Percentiles rank a stretch among this genome's conserved stretches.
phyloP scores from a whole-genome alignment of 2,329 filamentous ascomycete species.

The Hymenoscyphus infarciens region DNA sequence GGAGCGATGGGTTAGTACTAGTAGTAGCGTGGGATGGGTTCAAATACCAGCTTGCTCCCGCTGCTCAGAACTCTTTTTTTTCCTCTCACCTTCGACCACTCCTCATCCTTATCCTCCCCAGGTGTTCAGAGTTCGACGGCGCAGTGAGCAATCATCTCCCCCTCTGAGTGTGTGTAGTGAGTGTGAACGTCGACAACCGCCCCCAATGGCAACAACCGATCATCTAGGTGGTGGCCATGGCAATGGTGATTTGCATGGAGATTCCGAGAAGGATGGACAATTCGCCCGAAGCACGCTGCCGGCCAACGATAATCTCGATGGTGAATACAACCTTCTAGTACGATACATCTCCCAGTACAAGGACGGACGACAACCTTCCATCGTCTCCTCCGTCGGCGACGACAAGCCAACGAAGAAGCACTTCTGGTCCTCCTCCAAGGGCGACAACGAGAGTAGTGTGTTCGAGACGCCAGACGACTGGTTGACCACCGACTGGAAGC shows the following conservation, averaged over 20 bases:
- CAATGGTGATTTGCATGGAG: not conserved
- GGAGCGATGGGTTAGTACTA: not conserved
- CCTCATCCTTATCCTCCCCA: not conserved
- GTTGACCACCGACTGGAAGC: conserved; percentile 64
- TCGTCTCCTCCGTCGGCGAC: conserved; percentile 41
- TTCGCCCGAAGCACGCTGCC: not conserved
- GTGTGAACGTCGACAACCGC: not conserved
- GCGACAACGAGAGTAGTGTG: conserved; percentile 34
- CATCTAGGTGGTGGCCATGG: not conserved
- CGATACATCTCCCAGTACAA: conserved; percentile 66
- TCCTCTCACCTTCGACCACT: not conserved
- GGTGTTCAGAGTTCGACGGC: conserved; percentile 1
- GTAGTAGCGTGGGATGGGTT: not conserved
- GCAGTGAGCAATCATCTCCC: conserved; percentile 7
- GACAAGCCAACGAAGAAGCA: conserved; percentile 46
- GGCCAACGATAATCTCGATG: conserved; percentile 36
- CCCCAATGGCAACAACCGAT: not conserved
- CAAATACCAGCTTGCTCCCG: not conserved
- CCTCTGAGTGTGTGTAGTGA: conserved; percentile 3
- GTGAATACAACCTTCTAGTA: conserved; percentile 64
- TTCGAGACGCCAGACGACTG: conserved; percentile 57
- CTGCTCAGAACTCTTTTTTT: not conserved
- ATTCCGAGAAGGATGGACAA: not conserved
- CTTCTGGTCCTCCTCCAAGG: conserved; percentile 54
- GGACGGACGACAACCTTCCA: conserved; percentile 51